Conservation (phyloP, 306 rosid genomes). For the Pyrus bretschneideri region DNA sequence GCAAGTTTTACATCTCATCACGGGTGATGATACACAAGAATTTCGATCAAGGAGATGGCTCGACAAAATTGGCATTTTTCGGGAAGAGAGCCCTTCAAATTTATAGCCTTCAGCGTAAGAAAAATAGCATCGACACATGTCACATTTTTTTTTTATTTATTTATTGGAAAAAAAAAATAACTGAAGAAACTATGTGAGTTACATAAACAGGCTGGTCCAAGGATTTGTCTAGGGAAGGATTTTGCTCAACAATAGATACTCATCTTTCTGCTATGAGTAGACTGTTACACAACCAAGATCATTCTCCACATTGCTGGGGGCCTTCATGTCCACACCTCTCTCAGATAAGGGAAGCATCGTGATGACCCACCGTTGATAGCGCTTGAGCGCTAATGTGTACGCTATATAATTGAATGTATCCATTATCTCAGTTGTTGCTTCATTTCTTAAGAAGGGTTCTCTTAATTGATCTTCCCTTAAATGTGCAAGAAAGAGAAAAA, state of each 20-base stretch:
- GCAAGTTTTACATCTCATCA: too few relatives aligned
- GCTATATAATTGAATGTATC: too few relatives aligned
- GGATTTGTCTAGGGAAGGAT: background rate
- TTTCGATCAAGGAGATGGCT: conserved; percentile 33
- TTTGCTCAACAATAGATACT: background rate
- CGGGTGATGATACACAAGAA: conserved; percentile 26
- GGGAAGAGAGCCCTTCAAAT: conserved; percentile 22
- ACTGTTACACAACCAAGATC: background rate
- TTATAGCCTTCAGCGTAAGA: conserved; percentile 9
- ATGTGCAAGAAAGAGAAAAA: too few relatives aligned
- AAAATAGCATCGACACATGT: too few relatives aligned
- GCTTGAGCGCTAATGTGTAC: too few relatives aligned
- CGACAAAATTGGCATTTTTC: background rate
- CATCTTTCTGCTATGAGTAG: background rate
- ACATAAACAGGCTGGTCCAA: background rate
- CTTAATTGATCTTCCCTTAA: too few relatives aligned
- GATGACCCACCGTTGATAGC: too few relatives aligned
- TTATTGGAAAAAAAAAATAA: background rate
- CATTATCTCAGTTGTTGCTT: too few relatives aligned
- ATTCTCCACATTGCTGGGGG: conserved; percentile 13
- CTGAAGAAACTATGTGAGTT: background rate
- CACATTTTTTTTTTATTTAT: background rate
- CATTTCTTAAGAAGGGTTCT: too few relatives aligned
- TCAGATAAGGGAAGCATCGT: too few relatives aligned
- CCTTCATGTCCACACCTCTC: background rate